These are phyloP conservation scores for Leccinum subrobustum DNA, from an alignment of 1,284 basidiomycete genomes.

Conservation along the genomic window DNA sequence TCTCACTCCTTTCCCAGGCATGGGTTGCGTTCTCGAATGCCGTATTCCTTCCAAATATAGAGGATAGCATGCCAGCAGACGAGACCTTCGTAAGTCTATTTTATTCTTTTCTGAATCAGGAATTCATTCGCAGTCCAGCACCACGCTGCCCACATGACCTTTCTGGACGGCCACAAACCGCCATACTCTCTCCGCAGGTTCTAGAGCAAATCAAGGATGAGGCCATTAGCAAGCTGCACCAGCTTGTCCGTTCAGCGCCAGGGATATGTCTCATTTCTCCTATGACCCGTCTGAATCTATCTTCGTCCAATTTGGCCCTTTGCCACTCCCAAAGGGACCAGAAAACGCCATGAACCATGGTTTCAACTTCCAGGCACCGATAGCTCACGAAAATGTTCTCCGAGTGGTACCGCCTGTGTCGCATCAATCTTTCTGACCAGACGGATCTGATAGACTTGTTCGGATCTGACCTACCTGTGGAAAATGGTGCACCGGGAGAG, in stretches of 20 bases:
- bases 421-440: conserved; percentile 99
- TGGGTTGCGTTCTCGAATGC: conserved; percentile 91
- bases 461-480: conserved; percentile 94
- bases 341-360: conserved; percentile 34
- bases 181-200: conserved; percentile 50
- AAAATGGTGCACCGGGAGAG: conserved; percentile 88
- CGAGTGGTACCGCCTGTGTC: conserved; percentile 84
- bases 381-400: conserved; percentile 86
- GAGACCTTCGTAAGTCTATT: conserved; percentile 70
- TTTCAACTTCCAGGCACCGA: conserved; percentile 89
- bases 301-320: conserved; percentile 71
- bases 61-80: conserved; percentile 40
- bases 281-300: conserved; percentile 33
- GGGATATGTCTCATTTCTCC: conserved; percentile 29
- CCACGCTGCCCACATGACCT: conserved; percentile 85
- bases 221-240: conserved; percentile 47
- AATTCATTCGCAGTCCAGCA: conserved; percentile 48
- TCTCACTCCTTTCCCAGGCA: conserved; percentile 50
- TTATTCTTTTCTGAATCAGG: background rate
- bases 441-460: conserved; percentile 97
- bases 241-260: conserved; percentile 45
- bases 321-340: conserved; percentile 68
- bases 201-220: conserved; percentile 51
- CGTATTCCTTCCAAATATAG: conserved; percentile 40
- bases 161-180: conserved; percentile 84